Percentiles rank a stretch among this genome's conserved stretches.
These are phyloP conservation scores for Fusarium sp. DNA, from an alignment of 2,329 filamentous ascomycete species.

Conservation along the genomic window DNA sequence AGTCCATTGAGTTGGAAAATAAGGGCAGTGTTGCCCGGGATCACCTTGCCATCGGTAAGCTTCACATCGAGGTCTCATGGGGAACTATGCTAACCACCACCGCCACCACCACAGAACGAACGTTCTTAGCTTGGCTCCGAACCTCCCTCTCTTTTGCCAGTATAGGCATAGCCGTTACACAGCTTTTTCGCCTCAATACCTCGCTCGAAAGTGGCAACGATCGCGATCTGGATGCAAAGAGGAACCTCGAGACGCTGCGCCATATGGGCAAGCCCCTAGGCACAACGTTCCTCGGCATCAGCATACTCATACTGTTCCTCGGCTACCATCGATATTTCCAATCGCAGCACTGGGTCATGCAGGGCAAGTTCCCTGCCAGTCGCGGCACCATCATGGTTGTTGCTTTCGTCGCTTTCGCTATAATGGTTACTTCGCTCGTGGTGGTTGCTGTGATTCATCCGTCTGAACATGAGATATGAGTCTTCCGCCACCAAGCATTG, in stretches of 20 bases:
- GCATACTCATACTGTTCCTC: constrained; percentile 78
- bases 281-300: constrained; percentile 79
- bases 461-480: constrained; percentile 34
- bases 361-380: constrained; percentile 82
- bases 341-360: constrained; percentile 81
- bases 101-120: constrained; percentile 69
- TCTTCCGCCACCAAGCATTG: not conserved
- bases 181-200: constrained; percentile 85
- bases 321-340: constrained; percentile 84
- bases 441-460: constrained; percentile 68
- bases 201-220: constrained; percentile 58
- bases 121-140: constrained; percentile 86
- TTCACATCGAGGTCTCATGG: not conserved
- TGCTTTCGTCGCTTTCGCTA: constrained; percentile 69
- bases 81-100: constrained; percentile 10
- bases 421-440: constrained; percentile 70
- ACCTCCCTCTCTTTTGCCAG: constrained; percentile 84
- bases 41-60: constrained; percentile 79
- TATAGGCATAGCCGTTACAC: constrained; percentile 85
- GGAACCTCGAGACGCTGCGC: constrained; percentile 60
- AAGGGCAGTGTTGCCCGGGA: constrained; percentile 86
- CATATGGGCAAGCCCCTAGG: constrained; percentile 79
- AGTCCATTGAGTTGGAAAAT: constrained; percentile 81
- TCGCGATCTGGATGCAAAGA: constrained; percentile 43
- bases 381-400: constrained; percentile 79